Conservation (phyloP, 106 monocot genomes). For the Ottelia alismoides region DNA sequence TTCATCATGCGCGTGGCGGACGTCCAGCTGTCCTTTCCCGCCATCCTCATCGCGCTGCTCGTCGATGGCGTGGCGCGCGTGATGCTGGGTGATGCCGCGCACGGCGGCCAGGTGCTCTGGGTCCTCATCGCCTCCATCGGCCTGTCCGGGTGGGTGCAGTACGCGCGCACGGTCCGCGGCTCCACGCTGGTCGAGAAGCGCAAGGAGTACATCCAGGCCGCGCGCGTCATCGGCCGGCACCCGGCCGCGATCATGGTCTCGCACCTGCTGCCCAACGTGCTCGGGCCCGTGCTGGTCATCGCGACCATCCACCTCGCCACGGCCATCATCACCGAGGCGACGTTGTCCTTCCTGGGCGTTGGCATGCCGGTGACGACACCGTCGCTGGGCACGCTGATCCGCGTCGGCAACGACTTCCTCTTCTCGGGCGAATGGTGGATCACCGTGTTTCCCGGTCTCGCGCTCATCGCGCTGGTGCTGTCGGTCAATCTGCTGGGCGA, state of each 20-base stretch:
- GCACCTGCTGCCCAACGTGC: not conserved
- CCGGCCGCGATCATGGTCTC: not conserved
- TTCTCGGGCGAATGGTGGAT: not conserved
- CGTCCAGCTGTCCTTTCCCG: too few species aligned
- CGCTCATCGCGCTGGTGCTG: not conserved
- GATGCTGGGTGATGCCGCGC: too few species aligned
- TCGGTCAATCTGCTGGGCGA: not conserved
- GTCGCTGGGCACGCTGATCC: too few species aligned
- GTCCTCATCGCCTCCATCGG: too few species aligned
- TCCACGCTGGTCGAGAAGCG: too few species aligned
- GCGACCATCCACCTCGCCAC: not conserved
- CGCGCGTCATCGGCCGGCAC: not conserved
- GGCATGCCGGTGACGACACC: not conserved
- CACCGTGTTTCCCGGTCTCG: not conserved
- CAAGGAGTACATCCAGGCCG: not conserved
- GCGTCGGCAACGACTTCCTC: not conserved
- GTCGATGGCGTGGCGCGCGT: too few species aligned
- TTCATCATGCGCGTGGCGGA: too few species aligned
- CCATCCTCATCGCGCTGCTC: too few species aligned
- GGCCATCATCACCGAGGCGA: not conserved
- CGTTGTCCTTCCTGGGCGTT: not conserved
- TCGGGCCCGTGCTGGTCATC: not conserved
- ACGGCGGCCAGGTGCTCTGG: too few species aligned
- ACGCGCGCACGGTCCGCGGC: too few species aligned
- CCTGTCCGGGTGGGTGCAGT: too few species aligned